These are phyloP conservation scores for Leucoagaricus sp. DNA, from an alignment of 1,284 basidiomycete species.

Conservation along the genomic window DNA sequence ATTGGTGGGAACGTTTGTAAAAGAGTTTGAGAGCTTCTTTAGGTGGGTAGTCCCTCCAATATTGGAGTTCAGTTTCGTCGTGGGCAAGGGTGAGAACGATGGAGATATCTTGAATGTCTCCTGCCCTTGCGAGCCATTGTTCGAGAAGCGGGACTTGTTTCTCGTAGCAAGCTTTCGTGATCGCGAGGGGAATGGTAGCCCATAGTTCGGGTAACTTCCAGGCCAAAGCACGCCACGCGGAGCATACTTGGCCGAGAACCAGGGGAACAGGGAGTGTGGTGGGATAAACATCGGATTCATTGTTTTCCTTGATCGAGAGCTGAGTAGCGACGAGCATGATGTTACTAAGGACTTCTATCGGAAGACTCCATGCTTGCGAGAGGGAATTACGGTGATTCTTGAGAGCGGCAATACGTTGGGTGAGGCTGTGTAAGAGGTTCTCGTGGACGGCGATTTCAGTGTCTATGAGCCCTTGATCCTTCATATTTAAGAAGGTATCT, in stretches of 20 bases:
- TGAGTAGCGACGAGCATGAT: constrained; percentile 8
- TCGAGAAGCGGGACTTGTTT: constrained; percentile 7
- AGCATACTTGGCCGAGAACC: constrained; percentile 8
- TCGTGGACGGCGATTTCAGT: constrained; percentile 1
- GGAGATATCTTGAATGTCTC: constrained; percentile 1
- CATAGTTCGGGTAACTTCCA: constrained; percentile 6
- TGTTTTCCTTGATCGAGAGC: constrained; percentile 10
- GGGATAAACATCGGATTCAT: constrained; percentile 11
- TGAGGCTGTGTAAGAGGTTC: background rate
- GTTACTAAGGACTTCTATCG: constrained; percentile 10
- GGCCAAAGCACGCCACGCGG: constrained; percentile 8
- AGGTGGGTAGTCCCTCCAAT: constrained; percentile 12
- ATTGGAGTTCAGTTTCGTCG: constrained; percentile 6
- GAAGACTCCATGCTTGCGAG: constrained; percentile 8
- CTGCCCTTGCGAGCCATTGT: constrained; percentile 5
- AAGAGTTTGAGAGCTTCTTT: background rate
- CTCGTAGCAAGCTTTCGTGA: constrained; percentile 1
- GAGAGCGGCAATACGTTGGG: constrained; percentile 3
- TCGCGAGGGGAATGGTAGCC: constrained; percentile 12
- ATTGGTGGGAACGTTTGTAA: constrained; percentile 3
- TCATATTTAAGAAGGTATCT: background rate
- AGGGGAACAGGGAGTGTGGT: constrained; percentile 8
- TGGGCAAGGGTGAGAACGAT: constrained; percentile 9
- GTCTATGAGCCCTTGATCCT: constrained; percentile 1
- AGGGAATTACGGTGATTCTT: constrained; percentile 14